These are phyloP conservation scores for Cornus florida DNA, from an alignment of 148 eudicot genomes.

Conservation along the genomic window DNA sequence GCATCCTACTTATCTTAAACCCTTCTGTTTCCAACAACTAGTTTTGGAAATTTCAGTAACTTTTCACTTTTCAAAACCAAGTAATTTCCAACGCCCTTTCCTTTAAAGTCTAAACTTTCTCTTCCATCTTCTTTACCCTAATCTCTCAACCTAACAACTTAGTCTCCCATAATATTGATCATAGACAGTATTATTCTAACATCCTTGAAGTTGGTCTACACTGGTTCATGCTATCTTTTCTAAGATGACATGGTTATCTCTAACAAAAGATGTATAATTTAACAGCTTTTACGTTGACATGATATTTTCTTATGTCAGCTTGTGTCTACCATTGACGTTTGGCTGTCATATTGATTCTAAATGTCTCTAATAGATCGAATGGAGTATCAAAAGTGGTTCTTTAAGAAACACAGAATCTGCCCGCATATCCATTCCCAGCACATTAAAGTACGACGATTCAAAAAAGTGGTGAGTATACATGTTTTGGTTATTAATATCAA, in stretches of 20 bases:
- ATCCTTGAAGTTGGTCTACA: too few relatives aligned
- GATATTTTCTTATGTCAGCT: constrained; percentile 3
- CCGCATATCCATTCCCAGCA: constrained; percentile 85
- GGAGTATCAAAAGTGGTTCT: constrained; percentile 88
- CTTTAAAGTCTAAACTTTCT: too few relatives aligned
- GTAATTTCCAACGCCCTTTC: too few relatives aligned
- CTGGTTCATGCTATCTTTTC: not conserved
- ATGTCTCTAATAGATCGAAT: constrained; percentile 61
- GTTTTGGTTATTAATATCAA: not conserved
- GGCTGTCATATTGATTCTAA: constrained; percentile 11
- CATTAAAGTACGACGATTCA: constrained; percentile 72
- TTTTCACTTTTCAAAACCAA: too few relatives aligned
- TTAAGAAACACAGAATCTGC: constrained; percentile 89
- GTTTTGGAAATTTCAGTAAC: too few relatives aligned
- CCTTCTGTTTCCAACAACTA: too few relatives aligned
- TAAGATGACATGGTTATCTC: not conserved
- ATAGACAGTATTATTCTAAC: too few relatives aligned
- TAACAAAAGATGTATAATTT: not conserved
- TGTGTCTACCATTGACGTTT: not conserved
- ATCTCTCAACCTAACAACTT: too few relatives aligned
- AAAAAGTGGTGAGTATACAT: constrained; percentile 64
- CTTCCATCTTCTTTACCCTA: too few relatives aligned
- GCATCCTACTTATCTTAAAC: too few relatives aligned
- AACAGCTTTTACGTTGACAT: not conserved
- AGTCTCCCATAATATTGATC: too few relatives aligned